phyloP scores from a whole-genome alignment of 345 rosid genomes.

The Geranium brycei region DNA sequence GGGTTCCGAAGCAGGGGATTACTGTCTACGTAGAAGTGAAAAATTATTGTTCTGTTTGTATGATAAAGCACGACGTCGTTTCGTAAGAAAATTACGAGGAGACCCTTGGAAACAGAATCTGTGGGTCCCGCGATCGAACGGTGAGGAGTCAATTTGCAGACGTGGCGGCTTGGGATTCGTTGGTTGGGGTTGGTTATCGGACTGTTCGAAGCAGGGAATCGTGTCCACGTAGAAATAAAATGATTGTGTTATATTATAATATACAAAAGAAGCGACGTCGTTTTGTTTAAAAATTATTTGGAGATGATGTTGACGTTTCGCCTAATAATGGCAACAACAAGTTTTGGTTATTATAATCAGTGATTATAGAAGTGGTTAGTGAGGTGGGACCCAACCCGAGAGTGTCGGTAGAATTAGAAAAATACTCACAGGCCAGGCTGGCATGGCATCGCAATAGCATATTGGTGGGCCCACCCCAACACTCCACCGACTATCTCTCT shows the following conservation, averaged over 20 bases:
- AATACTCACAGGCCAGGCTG: not conserved
- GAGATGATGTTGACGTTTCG: slow-evolving; percentile 7
- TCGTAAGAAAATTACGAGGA: no score
- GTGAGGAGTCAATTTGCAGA: not conserved
- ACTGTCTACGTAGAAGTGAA: no score
- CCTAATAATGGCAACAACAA: not conserved
- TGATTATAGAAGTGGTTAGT: slow-evolving; percentile 5
- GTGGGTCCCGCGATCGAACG: slow-evolving; percentile 3
- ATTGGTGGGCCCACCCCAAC: not conserved
- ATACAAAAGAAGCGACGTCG: not conserved
- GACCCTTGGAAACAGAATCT: no score
- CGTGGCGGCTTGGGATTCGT: not conserved
- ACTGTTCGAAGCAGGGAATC: no score
- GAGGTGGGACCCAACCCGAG: slow-evolving; percentile 20
- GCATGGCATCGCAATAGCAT: not conserved
- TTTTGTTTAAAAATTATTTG: not conserved
- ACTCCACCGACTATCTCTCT: not conserved
- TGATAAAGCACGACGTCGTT: no score
- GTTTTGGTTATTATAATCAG: not conserved
- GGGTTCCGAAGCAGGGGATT: no score
- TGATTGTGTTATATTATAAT: not conserved
- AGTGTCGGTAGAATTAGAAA: slow-evolving; percentile 16
- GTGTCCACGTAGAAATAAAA: no score
- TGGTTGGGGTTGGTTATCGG: not conserved
- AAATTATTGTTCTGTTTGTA: no score